Base-by-base conservation (phyloP, 1,139 yeast species). In the Geotrichum aggregatum region DNA sequence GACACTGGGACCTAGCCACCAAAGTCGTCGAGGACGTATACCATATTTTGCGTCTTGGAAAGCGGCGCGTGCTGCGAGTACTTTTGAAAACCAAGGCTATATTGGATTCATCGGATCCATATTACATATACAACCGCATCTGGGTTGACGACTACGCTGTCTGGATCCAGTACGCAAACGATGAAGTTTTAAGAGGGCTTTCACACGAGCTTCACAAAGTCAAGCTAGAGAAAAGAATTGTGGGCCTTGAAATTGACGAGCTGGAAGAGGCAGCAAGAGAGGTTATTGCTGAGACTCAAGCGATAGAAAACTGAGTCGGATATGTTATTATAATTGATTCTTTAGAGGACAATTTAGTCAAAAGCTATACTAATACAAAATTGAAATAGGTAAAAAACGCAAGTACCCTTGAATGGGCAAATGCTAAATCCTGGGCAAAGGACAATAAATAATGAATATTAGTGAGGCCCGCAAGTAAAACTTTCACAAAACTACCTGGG, bases 1-100 rank as follows among this genome's bases (percentile, higher is more conserved):
- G 98, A 60, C 80, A 83, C 67, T 87, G 75, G 69, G 77, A 76
- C 4, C 68, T 92, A 31, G 69, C 79, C 1, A 61, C 67, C 52
- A 77, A 76, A 60, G 84, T 82, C 1, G 87, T 96, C 95, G 76
- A 78, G 38, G 96, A 87, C 64, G 88, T 83, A 0, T 80, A 84
- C 61, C 75, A 74, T 53, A 72, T 80, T 10, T 69, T 92, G 43
- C 69, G 84, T 50, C 80, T 80, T 18, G 97, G 97, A 1, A 84
- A 82, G 62, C 72, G 87, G 50, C 73, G 77, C 11, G 75, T 91
- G 0, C 70, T 89, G 42, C 77, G 78, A 58, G 71, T 78, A 1
- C 66, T 91, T 35, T 68, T 89, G 35, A 79, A 76, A 21, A 68
- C 82, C 13, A 78, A 86, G 59, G 91, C 85, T 62, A 69, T 85